These are phyloP conservation scores for Diversispora eburnea DNA, from an alignment of 192 early-diverging fungal species.

Conservation along the genomic window DNA sequence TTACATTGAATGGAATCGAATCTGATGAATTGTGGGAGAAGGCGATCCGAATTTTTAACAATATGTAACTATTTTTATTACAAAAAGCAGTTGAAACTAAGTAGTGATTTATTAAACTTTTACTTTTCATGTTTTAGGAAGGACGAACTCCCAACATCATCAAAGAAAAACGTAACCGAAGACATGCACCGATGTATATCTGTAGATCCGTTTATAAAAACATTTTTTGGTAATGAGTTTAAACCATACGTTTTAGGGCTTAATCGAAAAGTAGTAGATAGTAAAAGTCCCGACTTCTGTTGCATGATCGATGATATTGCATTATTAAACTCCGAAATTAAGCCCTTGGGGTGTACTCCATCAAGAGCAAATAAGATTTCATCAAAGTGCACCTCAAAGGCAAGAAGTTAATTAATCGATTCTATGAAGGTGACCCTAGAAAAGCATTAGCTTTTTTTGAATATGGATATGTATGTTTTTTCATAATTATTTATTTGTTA, in stretches of 20 bases:
- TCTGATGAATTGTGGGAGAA: conserved; percentile 16
- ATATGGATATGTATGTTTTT: not conserved
- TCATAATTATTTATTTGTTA: conserved; percentile 18
- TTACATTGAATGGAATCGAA: not conserved
- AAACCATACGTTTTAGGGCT: conserved; percentile 17
- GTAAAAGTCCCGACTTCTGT: conserved; percentile 19
- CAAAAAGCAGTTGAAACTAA: conserved; percentile 10
- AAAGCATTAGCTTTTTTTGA: conserved; percentile 20
- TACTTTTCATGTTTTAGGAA: conserved; percentile 23
- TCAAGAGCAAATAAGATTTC: conserved; percentile 11
- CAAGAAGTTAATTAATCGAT: conserved; percentile 19
- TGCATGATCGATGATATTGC: conserved; percentile 21
- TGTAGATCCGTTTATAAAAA: conserved; percentile 16
- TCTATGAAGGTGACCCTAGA: conserved; percentile 8
- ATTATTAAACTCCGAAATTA: conserved; percentile 28
- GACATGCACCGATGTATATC: conserved; percentile 3
- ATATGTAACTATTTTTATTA: conserved; percentile 26
- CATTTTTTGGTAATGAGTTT: conserved; percentile 20
- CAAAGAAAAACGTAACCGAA: conserved; percentile 8
- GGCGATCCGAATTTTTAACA: conserved; percentile 11
- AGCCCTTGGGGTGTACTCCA: conserved; percentile 14
- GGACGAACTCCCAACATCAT: conserved; percentile 4
- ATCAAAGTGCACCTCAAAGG: conserved; percentile 26
- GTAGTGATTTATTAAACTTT: conserved; percentile 13
- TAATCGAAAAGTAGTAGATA: conserved; percentile 6